Evolutionary conservation across 306 rosid genomes (phyloP), one percentile per base, ranked within the genome.

Genomic region (Quercus gilva): DNA sequence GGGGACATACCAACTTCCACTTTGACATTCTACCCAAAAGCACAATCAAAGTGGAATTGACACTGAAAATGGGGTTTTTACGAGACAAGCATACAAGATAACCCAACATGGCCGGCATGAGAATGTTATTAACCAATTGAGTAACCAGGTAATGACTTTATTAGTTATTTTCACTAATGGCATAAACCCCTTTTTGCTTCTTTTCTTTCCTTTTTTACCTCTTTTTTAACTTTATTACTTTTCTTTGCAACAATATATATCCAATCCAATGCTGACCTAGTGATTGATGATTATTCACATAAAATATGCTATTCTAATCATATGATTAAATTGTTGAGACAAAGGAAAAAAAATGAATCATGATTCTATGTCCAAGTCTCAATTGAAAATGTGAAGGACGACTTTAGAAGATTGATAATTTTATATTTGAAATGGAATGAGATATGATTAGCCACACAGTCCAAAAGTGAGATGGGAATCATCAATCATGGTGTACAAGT

Each of bases 1-100:
- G 28, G 76, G 76, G 79, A 86, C 88, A 55, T 55, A 26, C 84
- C 84, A 89, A 86, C 93, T 83, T 78, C 86, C 82, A 79, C 60
- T 72, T 84, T 73, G 87, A 84, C 85, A 55, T 60, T 81, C 73
- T 69, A 80, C 64, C 69, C 59, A 10, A 26, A 77, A 41, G 11
- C 23, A 52, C 19, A 59, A 82, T 69, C 83, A 51, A 71, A 0
- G 78, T 51, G 71, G 78, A 79, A 61, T 77, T 67, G 70, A 71
- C 78, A 64, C 74, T 6, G 74, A 73, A 68, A 53, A 20, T 12
- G 31, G 65, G 23, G 28, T 75, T 58, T 43, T 56, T 37, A 64
- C 29, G 25, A 56, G 29, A 58, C 64, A 69, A 35, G 53, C 53
- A 10, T 10, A 68, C 63, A 69, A 10, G 26, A 20, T 61, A 23